Conservation (phyloP, 768 basidiomycete species). For the Tylopilus sp. region DNA sequence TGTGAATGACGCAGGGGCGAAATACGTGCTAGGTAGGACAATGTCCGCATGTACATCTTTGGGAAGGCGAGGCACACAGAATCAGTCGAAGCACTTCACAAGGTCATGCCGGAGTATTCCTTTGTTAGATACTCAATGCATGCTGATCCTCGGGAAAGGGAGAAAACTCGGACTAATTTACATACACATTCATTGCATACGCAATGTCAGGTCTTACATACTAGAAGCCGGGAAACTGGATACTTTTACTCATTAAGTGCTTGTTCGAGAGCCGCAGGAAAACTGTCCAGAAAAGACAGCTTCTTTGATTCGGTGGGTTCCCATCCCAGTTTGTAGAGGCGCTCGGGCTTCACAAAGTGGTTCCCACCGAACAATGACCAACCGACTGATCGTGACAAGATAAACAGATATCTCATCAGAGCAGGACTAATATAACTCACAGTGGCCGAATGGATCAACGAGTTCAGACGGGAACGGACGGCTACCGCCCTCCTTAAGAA, state of each 20-base stretch:
- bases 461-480: constrained; percentile 33
- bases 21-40: no score
- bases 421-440: constrained; percentile 26
- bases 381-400: constrained; percentile 26
- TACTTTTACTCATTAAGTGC: constrained; percentile 9
- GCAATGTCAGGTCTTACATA: constrained; percentile 1
- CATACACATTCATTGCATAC: constrained; percentile 1
- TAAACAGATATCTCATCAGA: not conserved
- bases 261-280: constrained; percentile 31
- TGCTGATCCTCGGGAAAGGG: no score
- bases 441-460: constrained; percentile 36
- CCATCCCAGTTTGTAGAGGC: constrained; percentile 40
- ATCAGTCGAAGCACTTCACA: no score
- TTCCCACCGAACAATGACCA: constrained; percentile 42
- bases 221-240: not conserved
- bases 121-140: no score
- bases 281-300: constrained; percentile 24
- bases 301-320: constrained; percentile 29
- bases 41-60: no score
- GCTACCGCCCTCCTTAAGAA: constrained; percentile 32
- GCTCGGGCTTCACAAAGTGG: constrained; percentile 32
- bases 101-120: no score
- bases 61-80: no score
- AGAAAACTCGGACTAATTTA: no score
- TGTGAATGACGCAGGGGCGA: no score